phyloP scores from a whole-genome alignment of 371 early-diverging fungal genomes.

The Mortierella sp. region DNA sequence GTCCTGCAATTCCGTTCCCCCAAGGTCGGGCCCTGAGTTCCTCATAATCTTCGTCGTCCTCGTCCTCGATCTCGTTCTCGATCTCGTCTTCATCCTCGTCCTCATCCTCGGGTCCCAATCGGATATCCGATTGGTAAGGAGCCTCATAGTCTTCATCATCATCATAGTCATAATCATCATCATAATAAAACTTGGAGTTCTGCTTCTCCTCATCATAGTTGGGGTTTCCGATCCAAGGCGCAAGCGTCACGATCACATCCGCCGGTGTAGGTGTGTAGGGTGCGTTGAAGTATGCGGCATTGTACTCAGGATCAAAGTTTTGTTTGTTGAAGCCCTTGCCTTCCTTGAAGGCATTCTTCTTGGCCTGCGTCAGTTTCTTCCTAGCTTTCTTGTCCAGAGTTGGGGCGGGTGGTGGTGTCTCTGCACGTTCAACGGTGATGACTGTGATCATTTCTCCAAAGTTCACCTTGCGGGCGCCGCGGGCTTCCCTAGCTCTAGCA shows the following conservation, averaged over 20 bases:
- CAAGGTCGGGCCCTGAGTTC: conserved; percentile 23
- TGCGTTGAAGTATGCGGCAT: conserved; percentile 24
- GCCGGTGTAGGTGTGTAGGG: conserved; percentile 43
- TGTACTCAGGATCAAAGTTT: conserved; percentile 38
- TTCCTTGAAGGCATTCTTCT: conserved; percentile 13
- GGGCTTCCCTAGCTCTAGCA: conserved; percentile 28
- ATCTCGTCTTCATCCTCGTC: conserved; percentile 33
- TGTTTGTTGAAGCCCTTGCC: conserved; percentile 17
- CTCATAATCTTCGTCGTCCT: conserved; percentile 35
- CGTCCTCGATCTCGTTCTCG: conserved; percentile 34
- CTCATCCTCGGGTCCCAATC: conserved; percentile 39
- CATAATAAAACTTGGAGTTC: conserved; percentile 31
- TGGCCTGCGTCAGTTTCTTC: conserved; percentile 35
- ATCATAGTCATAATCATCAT: conserved; percentile 33
- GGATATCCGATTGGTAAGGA: conserved; percentile 24
- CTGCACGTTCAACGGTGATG: conserved; percentile 30
- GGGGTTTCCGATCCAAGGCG: conserved; percentile 48
- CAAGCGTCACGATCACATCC: conserved; percentile 32
- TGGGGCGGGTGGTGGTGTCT: conserved; percentile 36
- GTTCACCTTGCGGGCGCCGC: conserved; percentile 29
- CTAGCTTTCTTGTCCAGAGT: conserved; percentile 36
- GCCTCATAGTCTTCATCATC: conserved; percentile 28
- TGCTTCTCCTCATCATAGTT: conserved; percentile 43
- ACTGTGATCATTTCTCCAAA: conserved; percentile 47
- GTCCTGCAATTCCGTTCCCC: conserved; percentile 38